Base-by-base conservation (phyloP, 345 rosid genomes). In the Gossypioides kirkii region DNA sequence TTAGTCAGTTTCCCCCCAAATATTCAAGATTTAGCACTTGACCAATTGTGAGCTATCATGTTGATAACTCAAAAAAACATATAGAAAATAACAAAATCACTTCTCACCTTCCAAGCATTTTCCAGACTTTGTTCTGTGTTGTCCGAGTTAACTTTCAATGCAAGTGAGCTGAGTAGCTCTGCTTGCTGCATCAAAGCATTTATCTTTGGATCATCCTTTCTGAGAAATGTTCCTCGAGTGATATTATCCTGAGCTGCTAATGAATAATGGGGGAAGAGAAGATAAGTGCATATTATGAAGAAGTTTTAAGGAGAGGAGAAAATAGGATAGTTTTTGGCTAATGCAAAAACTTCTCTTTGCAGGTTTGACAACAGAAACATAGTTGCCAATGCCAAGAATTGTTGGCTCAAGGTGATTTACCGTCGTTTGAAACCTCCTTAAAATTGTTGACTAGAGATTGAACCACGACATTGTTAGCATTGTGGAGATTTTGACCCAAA, bases 81-180 rank as follows among this genome's bases (percentile, higher is more conserved):
- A 77, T 63, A 70, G 53, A 61, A 61, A 20, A 13, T 43, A 16
- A 20, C 12, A 16, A 77, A 42, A 45, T 41, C 14, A 46, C 49
- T 61, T 59, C 79, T 81, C 64, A 90, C 99, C 98, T 91, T 92
- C 99, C 97, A 91, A 56, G 99, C 94, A 89, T 83, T 87, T 81
- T 95, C 98, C 73, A 91, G 87, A 87, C 96, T 86, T 82, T 87
- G 91, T 25, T 92, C 97, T 65, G 92, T 83, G 81, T 81, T 86
- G 73, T 92, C 98, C 41, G 83, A 43, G 62, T 84, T 86, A 61
- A 95, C 91, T 88, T 87, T 95, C 74, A 72, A 65, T 3, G 97
- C 88, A 52, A 95, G 87, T 63, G 99, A 86, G 79, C 88, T 86
- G 73, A 95, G 91, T 80, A 92, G 88, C 80, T 90, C 93, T 28